A percentile compares a stretch with the other conserved stretches of the same genome.
phyloP scores from a whole-genome alignment of 192 early-diverging fungal species.

The Paraglomus occultum region DNA sequence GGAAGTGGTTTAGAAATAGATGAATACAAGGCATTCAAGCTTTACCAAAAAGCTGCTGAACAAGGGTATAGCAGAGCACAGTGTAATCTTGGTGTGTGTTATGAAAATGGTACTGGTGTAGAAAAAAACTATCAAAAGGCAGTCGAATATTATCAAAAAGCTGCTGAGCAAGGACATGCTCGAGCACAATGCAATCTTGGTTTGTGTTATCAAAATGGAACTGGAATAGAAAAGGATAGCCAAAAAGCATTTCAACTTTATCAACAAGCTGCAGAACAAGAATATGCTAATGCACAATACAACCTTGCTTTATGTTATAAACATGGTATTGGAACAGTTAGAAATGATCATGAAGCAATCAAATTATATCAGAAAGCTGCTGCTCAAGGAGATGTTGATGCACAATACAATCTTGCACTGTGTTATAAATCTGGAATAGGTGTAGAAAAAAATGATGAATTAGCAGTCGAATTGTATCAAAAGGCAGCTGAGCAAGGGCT shows the following conservation, averaged over 20 bases:
- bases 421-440: conserved; percentile 80
- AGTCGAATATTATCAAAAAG: conserved; percentile 57
- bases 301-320: conserved; percentile 60
- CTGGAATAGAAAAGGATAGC: conserved; percentile 49
- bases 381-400: conserved; percentile 65
- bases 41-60: conserved; percentile 52
- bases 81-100: conserved; percentile 69
- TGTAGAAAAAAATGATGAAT: conserved; percentile 57
- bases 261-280: conserved; percentile 51
- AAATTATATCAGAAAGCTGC: conserved; percentile 68
- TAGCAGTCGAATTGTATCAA: conserved; percentile 62
- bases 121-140: conserved; percentile 63
- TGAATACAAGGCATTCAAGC: conserved; percentile 52
- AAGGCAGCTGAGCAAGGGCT: conserved; percentile 55
- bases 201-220: conserved; percentile 61
- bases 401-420: conserved; percentile 68
- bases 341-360: conserved; percentile 46
- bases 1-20: conserved; percentile 49
- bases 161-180: conserved; percentile 54
- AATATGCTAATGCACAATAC: conserved; percentile 58
- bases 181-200: conserved; percentile 58
- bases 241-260: conserved; percentile 60
- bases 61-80: conserved; percentile 53
- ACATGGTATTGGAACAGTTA: conserved; percentile 50
- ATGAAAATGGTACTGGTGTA: conserved; percentile 70